Evolutionary conservation across 208 protist genomes (phyloP).

Genomic region (Trypanosoma scelopori): DNA sequence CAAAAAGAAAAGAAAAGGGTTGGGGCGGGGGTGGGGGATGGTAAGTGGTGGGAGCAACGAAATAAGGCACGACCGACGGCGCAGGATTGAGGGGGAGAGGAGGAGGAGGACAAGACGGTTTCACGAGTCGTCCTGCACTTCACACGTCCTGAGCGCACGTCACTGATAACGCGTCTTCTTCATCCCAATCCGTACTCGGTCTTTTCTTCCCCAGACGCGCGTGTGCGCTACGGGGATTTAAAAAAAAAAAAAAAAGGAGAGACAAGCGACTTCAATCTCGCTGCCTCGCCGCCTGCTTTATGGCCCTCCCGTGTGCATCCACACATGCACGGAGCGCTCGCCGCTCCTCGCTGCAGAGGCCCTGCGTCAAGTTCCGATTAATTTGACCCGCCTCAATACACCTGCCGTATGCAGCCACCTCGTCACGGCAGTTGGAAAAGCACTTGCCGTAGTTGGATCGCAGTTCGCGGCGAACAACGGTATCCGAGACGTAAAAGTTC

Average conservation of each 20-base stretch:
- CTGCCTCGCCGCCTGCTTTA: conserved; percentile 18
- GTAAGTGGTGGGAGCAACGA: too few species aligned
- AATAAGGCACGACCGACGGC: too few species aligned
- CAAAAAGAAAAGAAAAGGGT: background rate
- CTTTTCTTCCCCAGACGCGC: background rate
- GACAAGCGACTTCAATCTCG: background rate
- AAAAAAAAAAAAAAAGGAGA: conserved; percentile 2
- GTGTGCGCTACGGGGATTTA: background rate
- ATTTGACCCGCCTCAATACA: conserved; percentile 81
- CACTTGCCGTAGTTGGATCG: conserved; percentile 57
- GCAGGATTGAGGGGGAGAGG: too few species aligned
- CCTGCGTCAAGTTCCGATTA: conserved; percentile 58
- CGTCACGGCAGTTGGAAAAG: conserved; percentile 54
- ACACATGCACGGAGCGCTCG: conserved; percentile 62
- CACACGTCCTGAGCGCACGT: too few species aligned
- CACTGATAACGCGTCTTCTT: background rate
- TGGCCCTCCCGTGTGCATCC: conserved; percentile 33
- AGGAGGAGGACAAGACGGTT: too few species aligned
- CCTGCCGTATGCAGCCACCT: conserved; percentile 54
- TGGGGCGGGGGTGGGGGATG: too few species aligned
- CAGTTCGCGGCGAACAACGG: conserved; percentile 60
- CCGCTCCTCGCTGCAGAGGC: conserved; percentile 60
- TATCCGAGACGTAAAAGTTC: conserved; percentile 85
- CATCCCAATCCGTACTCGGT: background rate
- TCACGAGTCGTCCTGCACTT: too few species aligned